phyloP scores from a whole-genome alignment of 352 stramenopile genomes.

The Globisporangium nodosum region DNA sequence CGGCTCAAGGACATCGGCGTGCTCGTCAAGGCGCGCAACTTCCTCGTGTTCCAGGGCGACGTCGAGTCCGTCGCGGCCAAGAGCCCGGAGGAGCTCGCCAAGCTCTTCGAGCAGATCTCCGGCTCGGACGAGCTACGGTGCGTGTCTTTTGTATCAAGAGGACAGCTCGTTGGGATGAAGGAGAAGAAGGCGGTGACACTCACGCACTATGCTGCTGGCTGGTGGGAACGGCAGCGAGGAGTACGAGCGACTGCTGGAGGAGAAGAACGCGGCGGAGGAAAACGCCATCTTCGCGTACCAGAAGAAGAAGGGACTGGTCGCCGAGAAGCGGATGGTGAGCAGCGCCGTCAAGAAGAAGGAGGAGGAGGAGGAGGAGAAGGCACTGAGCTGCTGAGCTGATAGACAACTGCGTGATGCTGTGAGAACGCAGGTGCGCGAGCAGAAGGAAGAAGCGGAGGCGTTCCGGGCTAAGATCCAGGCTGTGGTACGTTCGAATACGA shows the following conservation, averaged over 20 bases:
- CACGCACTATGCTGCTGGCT: not conserved
- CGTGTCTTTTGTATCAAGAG: not conserved
- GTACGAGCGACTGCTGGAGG: conserved; percentile 78
- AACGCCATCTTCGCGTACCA: conserved; percentile 94
- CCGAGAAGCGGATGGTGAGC: conserved; percentile 81
- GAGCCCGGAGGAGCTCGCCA: conserved; percentile 93
- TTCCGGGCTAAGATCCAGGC: conserved; percentile 70
- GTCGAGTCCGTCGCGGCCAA: conserved; percentile 97
- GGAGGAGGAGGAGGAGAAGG: no score
- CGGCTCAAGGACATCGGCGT: conserved; percentile 95
- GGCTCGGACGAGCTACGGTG: conserved; percentile 84
- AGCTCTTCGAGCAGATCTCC: conserved; percentile 97
- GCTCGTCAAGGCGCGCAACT: conserved; percentile 98
- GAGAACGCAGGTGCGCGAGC: conserved; percentile 80
- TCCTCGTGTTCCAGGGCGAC: conserved; percentile 99
- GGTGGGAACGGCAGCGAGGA: conserved; percentile 29
- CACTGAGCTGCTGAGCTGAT: no score
- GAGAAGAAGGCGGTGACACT: no score
- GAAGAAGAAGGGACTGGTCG: conserved; percentile 94
- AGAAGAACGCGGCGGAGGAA: conserved; percentile 93
- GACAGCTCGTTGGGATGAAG: no score
- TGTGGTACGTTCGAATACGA: conserved; percentile 32
- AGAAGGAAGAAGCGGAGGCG: conserved; percentile 91
- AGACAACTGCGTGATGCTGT: no score
- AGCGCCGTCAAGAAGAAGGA: not conserved